These are phyloP conservation scores for Spiraea crenata DNA, from an alignment of 331 rosid species.

Conservation along the genomic window DNA sequence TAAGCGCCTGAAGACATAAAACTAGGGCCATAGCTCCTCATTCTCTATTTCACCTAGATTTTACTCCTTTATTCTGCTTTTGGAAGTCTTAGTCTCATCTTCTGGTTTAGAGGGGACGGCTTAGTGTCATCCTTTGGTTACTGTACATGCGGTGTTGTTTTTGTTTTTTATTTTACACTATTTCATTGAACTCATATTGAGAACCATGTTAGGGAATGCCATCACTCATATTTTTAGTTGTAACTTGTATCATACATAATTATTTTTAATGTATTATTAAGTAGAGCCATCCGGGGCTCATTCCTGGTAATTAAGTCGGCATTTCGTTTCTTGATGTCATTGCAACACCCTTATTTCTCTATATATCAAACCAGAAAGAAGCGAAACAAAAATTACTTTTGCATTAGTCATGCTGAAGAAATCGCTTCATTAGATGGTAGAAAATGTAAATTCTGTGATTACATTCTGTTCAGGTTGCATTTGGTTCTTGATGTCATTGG, in stretches of 20 bases:
- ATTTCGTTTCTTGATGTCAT: neutral
- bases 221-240: slow-evolving; percentile 3
- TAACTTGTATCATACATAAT: slow-evolving; percentile 14
- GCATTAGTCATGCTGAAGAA: neutral
- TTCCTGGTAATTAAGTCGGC: no score
- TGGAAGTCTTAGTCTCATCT: slow-evolving; percentile 12
- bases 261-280: slow-evolving; percentile 2
- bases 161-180: slow-evolving; percentile 17
- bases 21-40: slow-evolving; percentile 11
- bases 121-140: slow-evolving; percentile 26
- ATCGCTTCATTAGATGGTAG: neutral
- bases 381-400: neutral
- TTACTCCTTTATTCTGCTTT: slow-evolving; percentile 16
- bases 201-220: slow-evolving; percentile 20
- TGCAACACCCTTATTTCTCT: neutral
- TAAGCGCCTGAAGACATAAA: slow-evolving; percentile 67
- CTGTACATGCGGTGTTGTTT: slow-evolving; percentile 52
- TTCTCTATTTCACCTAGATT: slow-evolving; percentile 24
- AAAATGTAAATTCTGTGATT: no score
- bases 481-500: no score
- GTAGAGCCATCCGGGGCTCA: slow-evolving; percentile 19
- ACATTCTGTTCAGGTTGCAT: no score
- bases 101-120: slow-evolving; percentile 17
- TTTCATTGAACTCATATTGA: slow-evolving; percentile 32
- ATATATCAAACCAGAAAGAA: neutral